phyloP scores from a whole-genome alignment of 495 filamentous ascomycete species.

The Glarea lozoyensis region DNA sequence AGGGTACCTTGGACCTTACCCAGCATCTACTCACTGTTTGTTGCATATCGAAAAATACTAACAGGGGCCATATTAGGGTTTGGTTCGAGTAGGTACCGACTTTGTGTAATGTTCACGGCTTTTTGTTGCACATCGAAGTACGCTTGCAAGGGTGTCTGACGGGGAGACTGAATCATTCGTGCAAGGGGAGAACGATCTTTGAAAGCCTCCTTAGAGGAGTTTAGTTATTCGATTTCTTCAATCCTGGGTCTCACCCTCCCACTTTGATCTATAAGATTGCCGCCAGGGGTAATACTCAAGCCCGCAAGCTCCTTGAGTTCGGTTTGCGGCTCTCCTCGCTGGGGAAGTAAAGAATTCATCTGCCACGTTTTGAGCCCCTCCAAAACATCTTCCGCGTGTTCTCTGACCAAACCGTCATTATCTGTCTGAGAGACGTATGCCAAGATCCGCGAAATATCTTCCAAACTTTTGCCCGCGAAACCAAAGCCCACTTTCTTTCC shows the following conservation, averaged over 20 bases:
- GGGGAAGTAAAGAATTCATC: constrained; percentile 37
- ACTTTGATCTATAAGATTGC: not conserved
- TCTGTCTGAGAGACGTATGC: constrained; percentile 60
- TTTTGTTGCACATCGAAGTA: too few relatives aligned
- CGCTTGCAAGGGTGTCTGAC: too few relatives aligned
- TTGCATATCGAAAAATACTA: too few relatives aligned
- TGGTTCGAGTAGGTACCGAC: too few relatives aligned
- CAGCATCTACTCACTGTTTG: too few relatives aligned
- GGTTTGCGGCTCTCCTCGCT: constrained; percentile 11
- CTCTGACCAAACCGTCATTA: constrained; percentile 61
- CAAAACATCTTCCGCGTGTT: constrained; percentile 60
- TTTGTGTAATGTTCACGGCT: too few relatives aligned
- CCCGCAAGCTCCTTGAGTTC: constrained; percentile 33
- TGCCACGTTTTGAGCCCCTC: constrained; percentile 68
- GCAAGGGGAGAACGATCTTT: too few relatives aligned
- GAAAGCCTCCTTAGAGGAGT: too few relatives aligned
- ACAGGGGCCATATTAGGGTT: too few relatives aligned
- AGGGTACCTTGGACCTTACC: too few relatives aligned
- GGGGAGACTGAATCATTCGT: too few relatives aligned
- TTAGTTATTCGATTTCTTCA: constrained; percentile 19
- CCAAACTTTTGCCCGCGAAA: constrained; percentile 50
- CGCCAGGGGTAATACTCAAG: constrained; percentile 26
- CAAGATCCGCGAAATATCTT: constrained; percentile 54
- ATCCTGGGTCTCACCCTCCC: constrained; percentile 9
- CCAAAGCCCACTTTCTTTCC: constrained; percentile 49